phyloP scores from a whole-genome alignment of 768 basidiomycete species.

The Amanita subjunquillea region DNA sequence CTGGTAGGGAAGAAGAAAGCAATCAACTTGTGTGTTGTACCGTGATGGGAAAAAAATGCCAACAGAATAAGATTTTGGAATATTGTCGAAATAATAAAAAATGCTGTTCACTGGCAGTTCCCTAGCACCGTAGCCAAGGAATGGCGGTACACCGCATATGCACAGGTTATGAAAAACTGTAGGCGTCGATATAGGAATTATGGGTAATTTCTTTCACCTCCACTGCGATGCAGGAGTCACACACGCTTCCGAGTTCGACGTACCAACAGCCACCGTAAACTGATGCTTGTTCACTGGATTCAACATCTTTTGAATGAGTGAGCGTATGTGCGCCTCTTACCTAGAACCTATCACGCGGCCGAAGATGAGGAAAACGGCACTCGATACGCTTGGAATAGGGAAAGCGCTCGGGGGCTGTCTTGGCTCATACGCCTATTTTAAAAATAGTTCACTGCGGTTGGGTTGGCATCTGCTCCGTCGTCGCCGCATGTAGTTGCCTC shows the following conservation, averaged over 20 bases:
- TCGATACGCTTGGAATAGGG: conserved; percentile 28
- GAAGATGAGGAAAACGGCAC: conserved; percentile 59
- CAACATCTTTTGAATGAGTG: background rate
- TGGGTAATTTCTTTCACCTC: conserved; percentile 68
- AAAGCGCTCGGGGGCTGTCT: background rate
- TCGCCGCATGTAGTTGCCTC: too few species aligned
- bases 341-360: conserved; percentile 68
- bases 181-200: conserved; percentile 58
- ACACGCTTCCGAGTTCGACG: conserved; percentile 65
- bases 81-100: background rate
- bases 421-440: too few species aligned
- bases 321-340: conserved; percentile 21
- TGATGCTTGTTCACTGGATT: conserved; percentile 33
- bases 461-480: too few species aligned
- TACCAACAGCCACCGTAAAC: conserved; percentile 68
- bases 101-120: conserved; percentile 49
- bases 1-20: conserved; percentile 49
- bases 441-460: too few species aligned
- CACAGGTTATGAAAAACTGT: conserved; percentile 48
- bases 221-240: conserved; percentile 45
- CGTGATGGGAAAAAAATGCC: conserved; percentile 28
- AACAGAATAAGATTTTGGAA: conserved; percentile 45
- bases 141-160: conserved; percentile 40
- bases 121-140: conserved; percentile 23
- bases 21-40: conserved; percentile 35